Evolutionary conservation across 768 basidiomycete species (phyloP).

Genomic region (Agrocybe chaxingu): DNA sequence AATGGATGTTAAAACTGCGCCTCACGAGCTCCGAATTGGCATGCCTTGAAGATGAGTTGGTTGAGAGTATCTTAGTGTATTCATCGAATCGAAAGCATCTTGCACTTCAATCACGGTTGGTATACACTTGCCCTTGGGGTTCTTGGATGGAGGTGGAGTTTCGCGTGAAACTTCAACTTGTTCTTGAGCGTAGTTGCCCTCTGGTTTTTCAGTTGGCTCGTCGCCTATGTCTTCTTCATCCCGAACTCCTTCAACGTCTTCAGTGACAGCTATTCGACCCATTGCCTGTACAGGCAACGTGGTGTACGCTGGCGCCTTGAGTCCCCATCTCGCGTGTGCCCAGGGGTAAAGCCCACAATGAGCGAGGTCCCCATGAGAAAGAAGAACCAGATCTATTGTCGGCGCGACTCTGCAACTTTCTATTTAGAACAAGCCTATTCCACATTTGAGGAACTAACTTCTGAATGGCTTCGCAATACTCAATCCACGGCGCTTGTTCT

Average conservation of each 20-base stretch:
- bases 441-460: slow-evolving; percentile 44
- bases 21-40: slow-evolving; percentile 10
- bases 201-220: slow-evolving; percentile 22
- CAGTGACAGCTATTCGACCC: slow-evolving; percentile 86
- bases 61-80: slow-evolving; percentile 91
- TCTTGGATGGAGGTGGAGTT: slow-evolving; percentile 21
- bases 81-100: slow-evolving; percentile 89
- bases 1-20: neutral
- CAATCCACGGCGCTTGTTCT: slow-evolving; percentile 47
- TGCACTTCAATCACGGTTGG: slow-evolving; percentile 83
- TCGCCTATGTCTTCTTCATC: slow-evolving; percentile 72
- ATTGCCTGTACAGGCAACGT: slow-evolving; percentile 95
- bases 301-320: slow-evolving; percentile 89
- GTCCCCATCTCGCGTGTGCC: slow-evolving; percentile 82
- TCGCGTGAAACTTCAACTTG: slow-evolving; percentile 22
- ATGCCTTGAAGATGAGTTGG: slow-evolving; percentile 92
- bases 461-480: slow-evolving; percentile 64
- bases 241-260: slow-evolving; percentile 81
- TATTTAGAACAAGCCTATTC: slow-evolving; percentile 4
- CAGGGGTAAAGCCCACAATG: slow-evolving; percentile 94
- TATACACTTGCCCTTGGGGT: slow-evolving; percentile 56
- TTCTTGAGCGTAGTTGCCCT: slow-evolving; percentile 23
- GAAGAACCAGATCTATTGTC: slow-evolving; percentile 82
- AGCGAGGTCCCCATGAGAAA: slow-evolving; percentile 89
- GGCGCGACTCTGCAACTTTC: slow-evolving; percentile 60